Evolutionary conservation across 1,139 yeast genomes (phyloP).

Genomic region (Lodderomyces orthopsilosis): DNA sequence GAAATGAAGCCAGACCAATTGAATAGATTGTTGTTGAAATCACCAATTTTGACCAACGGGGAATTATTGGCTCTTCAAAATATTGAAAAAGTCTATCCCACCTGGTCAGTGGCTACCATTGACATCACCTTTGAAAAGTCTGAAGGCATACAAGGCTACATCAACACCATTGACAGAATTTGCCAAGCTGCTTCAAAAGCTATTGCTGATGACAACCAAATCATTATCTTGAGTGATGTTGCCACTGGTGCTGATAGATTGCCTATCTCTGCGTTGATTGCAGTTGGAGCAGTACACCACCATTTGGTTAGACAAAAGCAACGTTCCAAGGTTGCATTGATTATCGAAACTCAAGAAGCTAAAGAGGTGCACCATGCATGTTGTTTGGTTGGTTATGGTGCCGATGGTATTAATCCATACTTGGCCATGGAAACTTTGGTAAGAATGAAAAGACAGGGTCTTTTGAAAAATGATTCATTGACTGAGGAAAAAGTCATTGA

Average conservation of each 20-base stretch:
- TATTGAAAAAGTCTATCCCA: conserved; percentile 72
- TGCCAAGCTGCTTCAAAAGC: conserved; percentile 88
- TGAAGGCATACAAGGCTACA: conserved; percentile 85
- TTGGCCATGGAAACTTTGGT: conserved; percentile 86
- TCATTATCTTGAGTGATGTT: conserved; percentile 75
- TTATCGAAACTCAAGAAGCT: conserved; percentile 94
- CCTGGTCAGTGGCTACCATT: conserved; percentile 78
- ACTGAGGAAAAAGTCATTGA: conserved; percentile 59
- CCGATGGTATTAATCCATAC: conserved; percentile 94
- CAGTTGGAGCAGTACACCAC: conserved; percentile 97
- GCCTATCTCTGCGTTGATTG: conserved; percentile 85
- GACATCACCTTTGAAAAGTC: conserved; percentile 87
- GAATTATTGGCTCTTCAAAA: conserved; percentile 74
- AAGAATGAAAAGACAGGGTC: conserved; percentile 79
- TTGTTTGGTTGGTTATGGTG: conserved; percentile 94
- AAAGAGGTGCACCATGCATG: conserved; percentile 96
- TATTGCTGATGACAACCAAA: conserved; percentile 69
- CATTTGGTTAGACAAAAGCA: conserved; percentile 94
- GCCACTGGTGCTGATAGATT: conserved; percentile 59
- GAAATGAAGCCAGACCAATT: conserved; percentile 93
- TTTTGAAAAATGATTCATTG: conserved; percentile 58
- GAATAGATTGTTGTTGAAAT: conserved; percentile 75
- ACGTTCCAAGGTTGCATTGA: conserved; percentile 90
- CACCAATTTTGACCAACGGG: conserved; percentile 75
- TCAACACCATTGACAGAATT: conserved; percentile 78